Percentiles rank a stretch among this genome's conserved stretches.
phyloP scores from a whole-genome alignment of 164 flowering plant species.

The Kingdonia uniflora region DNA sequence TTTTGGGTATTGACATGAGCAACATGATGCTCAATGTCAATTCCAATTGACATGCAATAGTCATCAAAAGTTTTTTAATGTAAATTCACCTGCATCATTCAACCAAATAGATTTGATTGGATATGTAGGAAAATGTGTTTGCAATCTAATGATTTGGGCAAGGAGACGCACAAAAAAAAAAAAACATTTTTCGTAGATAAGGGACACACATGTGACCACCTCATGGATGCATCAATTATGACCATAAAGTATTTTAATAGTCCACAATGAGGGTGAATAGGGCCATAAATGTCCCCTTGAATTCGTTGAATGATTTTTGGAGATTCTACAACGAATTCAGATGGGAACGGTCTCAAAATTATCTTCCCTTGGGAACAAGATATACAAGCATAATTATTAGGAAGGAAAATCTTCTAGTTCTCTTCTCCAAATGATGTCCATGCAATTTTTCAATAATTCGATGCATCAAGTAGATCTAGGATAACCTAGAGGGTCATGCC shows the following conservation, averaged over 20 bases:
- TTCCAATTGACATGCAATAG: no score
- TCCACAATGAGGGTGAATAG: neutral
- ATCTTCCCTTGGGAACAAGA: neutral
- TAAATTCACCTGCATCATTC: neutral
- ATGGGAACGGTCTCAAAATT: neutral
- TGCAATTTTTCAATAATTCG: neutral
- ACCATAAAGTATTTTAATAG: conserved; percentile 1
- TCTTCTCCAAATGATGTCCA: conserved; percentile 1
- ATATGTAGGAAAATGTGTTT: neutral
- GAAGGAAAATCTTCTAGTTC: neutral
- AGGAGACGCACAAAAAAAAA: neutral
- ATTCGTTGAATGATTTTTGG: neutral
- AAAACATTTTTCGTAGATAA: neutral
- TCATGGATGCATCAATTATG: neutral
- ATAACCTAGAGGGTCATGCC: conserved; percentile 4
- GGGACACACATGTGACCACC: neutral
- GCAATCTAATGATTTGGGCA: no score
- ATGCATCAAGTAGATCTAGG: neutral
- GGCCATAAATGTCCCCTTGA: neutral
- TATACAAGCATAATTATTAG: no score
- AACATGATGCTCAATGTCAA: no score
- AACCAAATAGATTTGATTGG: neutral
- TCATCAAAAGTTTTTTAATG: no score
- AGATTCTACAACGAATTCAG: neutral
- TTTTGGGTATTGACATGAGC: no score